Conservation (phyloP, 768 basidiomycete genomes). For the Multifurca ochricompacta region DNA sequence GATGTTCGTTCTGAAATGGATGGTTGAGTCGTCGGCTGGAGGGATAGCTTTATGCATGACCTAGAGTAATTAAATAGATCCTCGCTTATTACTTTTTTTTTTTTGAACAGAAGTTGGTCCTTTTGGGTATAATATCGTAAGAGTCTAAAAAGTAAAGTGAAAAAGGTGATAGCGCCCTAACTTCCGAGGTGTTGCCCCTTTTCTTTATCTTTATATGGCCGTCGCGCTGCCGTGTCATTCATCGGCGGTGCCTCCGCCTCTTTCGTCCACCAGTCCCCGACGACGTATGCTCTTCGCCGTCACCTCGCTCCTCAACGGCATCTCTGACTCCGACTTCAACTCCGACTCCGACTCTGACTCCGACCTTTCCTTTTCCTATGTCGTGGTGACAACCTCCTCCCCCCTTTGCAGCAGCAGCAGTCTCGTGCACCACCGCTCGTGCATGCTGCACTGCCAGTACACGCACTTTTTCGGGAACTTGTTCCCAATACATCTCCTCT, state of each 20-base stretch:
- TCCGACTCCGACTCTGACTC: too few species aligned
- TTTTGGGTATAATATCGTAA: too few species aligned
- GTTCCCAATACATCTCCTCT: constrained; percentile 73
- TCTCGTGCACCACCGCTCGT: background rate
- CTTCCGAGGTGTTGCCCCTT: too few species aligned
- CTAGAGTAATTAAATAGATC: too few species aligned
- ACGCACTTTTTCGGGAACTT: constrained; percentile 67
- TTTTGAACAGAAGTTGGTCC: too few species aligned
- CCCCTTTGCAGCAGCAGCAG: background rate
- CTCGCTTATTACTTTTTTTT: too few species aligned
- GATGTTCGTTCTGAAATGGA: background rate
- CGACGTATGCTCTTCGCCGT: background rate
- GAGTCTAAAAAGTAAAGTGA: too few species aligned
- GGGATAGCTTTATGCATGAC: too few species aligned
- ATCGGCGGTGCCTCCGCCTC: background rate
- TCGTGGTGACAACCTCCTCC: background rate
- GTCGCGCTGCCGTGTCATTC: background rate
- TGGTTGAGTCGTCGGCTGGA: too few species aligned
- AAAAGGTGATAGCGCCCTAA: too few species aligned
- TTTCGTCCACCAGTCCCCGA: background rate
- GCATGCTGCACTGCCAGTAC: constrained; percentile 51
- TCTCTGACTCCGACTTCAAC: too few species aligned
- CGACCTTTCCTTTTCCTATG: background rate
- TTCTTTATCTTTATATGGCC: too few species aligned
- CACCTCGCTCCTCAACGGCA: background rate